Evolutionary conservation across 208 protist genomes (phyloP).

Genomic region (Trypanosoma rangeli): DNA sequence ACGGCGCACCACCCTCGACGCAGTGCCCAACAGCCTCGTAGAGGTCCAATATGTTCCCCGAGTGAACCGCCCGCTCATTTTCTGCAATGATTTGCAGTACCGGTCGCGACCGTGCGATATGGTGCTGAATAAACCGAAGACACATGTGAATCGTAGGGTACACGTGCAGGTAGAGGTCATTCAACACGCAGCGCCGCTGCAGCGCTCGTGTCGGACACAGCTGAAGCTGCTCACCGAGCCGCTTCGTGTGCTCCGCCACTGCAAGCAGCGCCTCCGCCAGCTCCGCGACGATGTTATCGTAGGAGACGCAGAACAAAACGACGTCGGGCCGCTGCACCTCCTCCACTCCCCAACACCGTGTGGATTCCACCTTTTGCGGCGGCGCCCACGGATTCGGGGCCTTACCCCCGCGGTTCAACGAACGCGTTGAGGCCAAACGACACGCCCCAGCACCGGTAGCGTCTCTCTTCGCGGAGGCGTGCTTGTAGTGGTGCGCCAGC

Average conservation of each 20-base stretch:
- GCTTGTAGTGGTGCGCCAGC: constrained; percentile 54
- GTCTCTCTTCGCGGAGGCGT: constrained; percentile 1
- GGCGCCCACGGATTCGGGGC: constrained; percentile 48
- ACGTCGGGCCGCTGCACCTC: constrained; percentile 52
- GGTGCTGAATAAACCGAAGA: constrained; percentile 54
- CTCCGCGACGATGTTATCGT: constrained; percentile 45
- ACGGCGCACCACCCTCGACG: constrained; percentile 16
- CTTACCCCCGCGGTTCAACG: constrained; percentile 17
- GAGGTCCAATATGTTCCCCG: constrained; percentile 58
- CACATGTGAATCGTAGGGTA: constrained; percentile 69
- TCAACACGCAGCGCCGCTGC: constrained; percentile 50
- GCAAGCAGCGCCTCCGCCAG: constrained; percentile 41
- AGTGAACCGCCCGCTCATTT: constrained; percentile 43
- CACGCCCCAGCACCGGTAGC: background rate
- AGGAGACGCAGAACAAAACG: constrained; percentile 48
- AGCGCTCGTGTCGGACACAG: constrained; percentile 46
- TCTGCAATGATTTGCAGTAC: constrained; percentile 51
- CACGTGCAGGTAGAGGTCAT: constrained; percentile 72
- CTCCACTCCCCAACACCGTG: constrained; percentile 44
- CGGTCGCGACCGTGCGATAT: constrained; percentile 34
- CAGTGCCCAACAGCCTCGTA: constrained; percentile 60
- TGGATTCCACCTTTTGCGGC: constrained; percentile 15
- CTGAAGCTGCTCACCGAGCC: constrained; percentile 45
- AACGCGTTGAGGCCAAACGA: background rate
- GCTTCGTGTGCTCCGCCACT: constrained; percentile 53